Base-by-base conservation (phyloP, 345 rosid species). In the Citrus maxima region DNA sequence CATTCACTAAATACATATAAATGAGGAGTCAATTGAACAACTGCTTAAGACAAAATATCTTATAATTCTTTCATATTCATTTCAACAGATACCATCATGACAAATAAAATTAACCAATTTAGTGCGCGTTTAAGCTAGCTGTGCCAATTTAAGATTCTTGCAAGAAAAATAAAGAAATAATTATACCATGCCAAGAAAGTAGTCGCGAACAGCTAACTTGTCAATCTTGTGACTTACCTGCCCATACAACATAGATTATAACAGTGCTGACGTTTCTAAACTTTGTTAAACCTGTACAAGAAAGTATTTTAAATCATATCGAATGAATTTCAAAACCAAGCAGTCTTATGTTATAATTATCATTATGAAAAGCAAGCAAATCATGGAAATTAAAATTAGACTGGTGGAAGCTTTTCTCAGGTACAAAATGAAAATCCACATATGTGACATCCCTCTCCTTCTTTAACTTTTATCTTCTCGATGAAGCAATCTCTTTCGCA, bases 401-500 rank as follows among this genome's bases (percentile, higher is more conserved):
- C 28, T 90, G 93, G 67, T 93, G 98, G 86, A 25, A 25, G 27
- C 27, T 25, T 25, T 25, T 25, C 27, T 25, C 27, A 25, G 27
- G 27, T 25, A 25, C n/a, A n/a, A n/a, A n/a, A n/a, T n/a, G n/a
- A n/a, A 96, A 90, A 93, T 40, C 97, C 98, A 85, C 90, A 92
- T 25, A 94, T 85, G 80, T 92, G 94, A 85, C 99, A 94, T 34
- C 98, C 97, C 85, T 94, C 98, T 62, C 99, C 99, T 82, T 91
- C 97, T 87, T 93, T 97, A 73, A 93, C 98, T 85, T 93, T 93
- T 63, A 94, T 89, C 83, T 85, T 91, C 82, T 92, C 93, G 64
- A 94, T 86, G 80, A 93, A 94, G 34, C 98, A 97, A 85, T 94
- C 98, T 82, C 98, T 88, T 82, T 96, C 90, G 86, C 99, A 94